Base-by-base conservation (phyloP, 306 rosid genomes). In the Cicer judaicum region DNA sequence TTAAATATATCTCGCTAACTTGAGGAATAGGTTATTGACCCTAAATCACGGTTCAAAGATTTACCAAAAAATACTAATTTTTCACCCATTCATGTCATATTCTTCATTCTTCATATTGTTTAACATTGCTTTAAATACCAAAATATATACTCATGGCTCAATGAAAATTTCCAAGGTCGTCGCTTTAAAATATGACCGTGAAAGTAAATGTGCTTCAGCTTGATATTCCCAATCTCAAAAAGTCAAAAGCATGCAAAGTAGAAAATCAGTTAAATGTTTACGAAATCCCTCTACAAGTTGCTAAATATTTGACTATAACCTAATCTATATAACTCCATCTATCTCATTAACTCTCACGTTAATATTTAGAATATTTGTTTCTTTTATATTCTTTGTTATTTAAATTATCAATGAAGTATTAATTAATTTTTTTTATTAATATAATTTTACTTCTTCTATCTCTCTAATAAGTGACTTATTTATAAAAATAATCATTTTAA, bases 261-360 rank as follows among this genome's bases (percentile, higher is more conserved):
- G 70, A 77, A 68, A 72, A 68, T 15, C 42, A 19, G 70, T 12
- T 67, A 67, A 72, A 76, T 76, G 42, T 78, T 65, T 68, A 18
- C 41, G 24, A 34, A 60, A 60, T 70, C 73, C 50, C 36, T 70
- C 68, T 76, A 16, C 53, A 16, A 76, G 75, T 42, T 73, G 75
- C 75, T 12, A 1, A 73, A 8, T 73, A 64, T 78, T 79, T 79
- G 80, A 78, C 79, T 73, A 61, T 38, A 79, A 52, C 36, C 36
- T 29, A 29, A 29, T 29, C 36, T 3, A 29, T 29, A 29, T 29
- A 29, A 4, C 36, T 29, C 1, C 36, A 24, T 24, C 4, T 24
- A 24, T 24, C 4, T 2, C 34, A 24, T 29, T 29, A 29, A 29
- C 36, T 29, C 36, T 24, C 0, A 29, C 36, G 5, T 29, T 18